These are phyloP conservation scores for Boletus sp. DNA, from an alignment of 1,284 basidiomycete genomes.

Conservation along the genomic window DNA sequence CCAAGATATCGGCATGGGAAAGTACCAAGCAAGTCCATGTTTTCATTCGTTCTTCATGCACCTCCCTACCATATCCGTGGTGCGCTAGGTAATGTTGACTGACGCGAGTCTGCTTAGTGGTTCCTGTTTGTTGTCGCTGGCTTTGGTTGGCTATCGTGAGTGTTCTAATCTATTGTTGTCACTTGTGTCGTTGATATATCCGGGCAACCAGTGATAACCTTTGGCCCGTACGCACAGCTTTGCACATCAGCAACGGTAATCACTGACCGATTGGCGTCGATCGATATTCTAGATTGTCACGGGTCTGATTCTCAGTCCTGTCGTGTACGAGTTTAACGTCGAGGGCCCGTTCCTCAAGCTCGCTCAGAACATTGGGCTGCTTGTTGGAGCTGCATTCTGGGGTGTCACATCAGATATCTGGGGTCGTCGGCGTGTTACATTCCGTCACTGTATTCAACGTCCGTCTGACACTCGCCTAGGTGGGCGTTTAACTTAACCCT, in stretches of 20 bases:
- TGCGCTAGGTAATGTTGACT: background rate
- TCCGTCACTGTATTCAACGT: background rate
- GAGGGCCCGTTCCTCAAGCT: constrained; percentile 52
- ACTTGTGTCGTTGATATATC: constrained; percentile 2
- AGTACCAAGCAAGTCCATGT: constrained; percentile 50
- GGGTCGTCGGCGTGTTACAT: constrained; percentile 45
- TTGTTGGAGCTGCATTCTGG: constrained; percentile 67
- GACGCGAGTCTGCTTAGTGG: constrained; percentile 34
- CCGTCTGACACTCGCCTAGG: constrained; percentile 30
- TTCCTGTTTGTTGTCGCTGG: constrained; percentile 54
- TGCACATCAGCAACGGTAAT: background rate
- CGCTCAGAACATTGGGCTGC: constrained; percentile 54
- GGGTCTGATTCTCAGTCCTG: constrained; percentile 52
- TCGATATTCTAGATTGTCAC: constrained; percentile 43
- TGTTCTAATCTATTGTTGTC: constrained; percentile 9
- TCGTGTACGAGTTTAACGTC: constrained; percentile 52
- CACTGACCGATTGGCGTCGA: background rate
- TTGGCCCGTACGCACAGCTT: constrained; percentile 50
- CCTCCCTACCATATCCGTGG: background rate
- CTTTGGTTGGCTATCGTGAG: constrained; percentile 70
- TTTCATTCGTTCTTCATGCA: background rate
- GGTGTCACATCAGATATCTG: constrained; percentile 57
- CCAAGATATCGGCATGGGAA: constrained; percentile 71
- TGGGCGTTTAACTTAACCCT: constrained; percentile 75
- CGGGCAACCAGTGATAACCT: constrained; percentile 49